Conservation (phyloP, 768 basidiomycete genomes). For the Arthromyces matolae region DNA sequence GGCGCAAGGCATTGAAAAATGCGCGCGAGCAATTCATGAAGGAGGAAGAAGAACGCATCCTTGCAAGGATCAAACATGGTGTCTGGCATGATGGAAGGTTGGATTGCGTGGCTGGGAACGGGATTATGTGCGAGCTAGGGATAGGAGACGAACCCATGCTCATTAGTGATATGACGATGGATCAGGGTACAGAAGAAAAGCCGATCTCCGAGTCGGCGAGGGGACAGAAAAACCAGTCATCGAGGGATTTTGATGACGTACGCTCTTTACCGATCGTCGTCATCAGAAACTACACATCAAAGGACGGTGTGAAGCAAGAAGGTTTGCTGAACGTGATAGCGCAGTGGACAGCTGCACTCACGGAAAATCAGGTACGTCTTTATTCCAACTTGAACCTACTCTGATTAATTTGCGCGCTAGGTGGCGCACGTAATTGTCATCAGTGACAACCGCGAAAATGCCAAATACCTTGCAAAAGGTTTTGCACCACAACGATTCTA, state of each 20-base stretch:
- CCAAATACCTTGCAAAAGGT: constrained; percentile 84
- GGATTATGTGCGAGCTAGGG: constrained; percentile 83
- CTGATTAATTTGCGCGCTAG: constrained; percentile 44
- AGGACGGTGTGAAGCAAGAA: constrained; percentile 53
- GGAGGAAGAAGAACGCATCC: constrained; percentile 34
- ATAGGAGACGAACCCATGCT: constrained; percentile 66
- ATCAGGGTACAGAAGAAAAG: constrained; percentile 13
- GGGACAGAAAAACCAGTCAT: constrained; percentile 30
- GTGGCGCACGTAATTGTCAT: constrained; percentile 90
- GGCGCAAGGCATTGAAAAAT: constrained; percentile 34
- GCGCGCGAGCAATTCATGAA: constrained; percentile 36
- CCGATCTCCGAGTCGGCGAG: constrained; percentile 16
- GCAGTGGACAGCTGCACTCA: constrained; percentile 80
- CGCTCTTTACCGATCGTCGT: constrained; percentile 80
- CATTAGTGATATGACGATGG: neutral
- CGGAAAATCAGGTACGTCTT: constrained; percentile 66
- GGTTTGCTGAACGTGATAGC: constrained; percentile 73
- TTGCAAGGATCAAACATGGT: constrained; percentile 53
- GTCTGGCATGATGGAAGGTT: constrained; percentile 85
- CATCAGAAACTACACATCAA: constrained; percentile 72
- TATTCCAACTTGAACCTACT: neutral
- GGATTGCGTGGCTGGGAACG: constrained; percentile 83
- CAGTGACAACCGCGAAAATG: constrained; percentile 86
- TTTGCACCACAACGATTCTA: neutral
- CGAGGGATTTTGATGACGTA: constrained; percentile 51